These are phyloP conservation scores for Paxillus ammoniavirescens DNA, from an alignment of 768 basidiomycete species.

Conservation along the genomic window DNA sequence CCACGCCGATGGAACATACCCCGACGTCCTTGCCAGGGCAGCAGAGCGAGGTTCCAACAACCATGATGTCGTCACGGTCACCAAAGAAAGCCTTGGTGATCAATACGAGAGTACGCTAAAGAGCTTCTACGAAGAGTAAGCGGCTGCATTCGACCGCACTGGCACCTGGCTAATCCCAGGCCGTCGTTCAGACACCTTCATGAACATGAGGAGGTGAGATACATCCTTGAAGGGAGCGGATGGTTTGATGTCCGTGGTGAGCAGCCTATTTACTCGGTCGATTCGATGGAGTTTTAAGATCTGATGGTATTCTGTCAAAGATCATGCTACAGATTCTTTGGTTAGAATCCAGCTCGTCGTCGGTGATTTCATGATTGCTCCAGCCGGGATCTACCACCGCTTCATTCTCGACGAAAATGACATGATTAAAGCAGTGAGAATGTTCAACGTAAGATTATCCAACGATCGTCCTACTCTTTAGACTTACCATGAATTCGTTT, in stretches of 20 bases:
- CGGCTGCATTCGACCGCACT: neutral
- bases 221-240: conserved; percentile 80
- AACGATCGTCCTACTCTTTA: neutral
- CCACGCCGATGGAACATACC: conserved; percentile 42
- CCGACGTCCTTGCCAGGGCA: conserved; percentile 60
- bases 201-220: conserved; percentile 95
- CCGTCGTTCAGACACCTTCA: conserved; percentile 73
- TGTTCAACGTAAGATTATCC: conserved; percentile 69
- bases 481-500: neutral
- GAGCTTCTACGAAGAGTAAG: conserved; percentile 81
- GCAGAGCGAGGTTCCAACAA: conserved; percentile 77
- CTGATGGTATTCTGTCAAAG: conserved; percentile 31
- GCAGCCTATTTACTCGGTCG: conserved; percentile 14
- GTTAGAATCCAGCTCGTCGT: conserved; percentile 72
- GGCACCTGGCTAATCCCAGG: neutral
- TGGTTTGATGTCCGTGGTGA: conserved; percentile 90
- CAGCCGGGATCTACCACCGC: conserved; percentile 91
- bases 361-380: conserved; percentile 84
- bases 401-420: conserved; percentile 85
- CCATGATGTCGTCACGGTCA: conserved; percentile 75
- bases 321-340: conserved; percentile 70
- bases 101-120: conserved; percentile 81
- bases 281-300: neutral
- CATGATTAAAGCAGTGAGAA: conserved; percentile 70
- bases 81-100: conserved; percentile 77